These are phyloP conservation scores for Populus hybrid DNA, from an alignment of 441 rosid species.

Conservation along the genomic window DNA sequence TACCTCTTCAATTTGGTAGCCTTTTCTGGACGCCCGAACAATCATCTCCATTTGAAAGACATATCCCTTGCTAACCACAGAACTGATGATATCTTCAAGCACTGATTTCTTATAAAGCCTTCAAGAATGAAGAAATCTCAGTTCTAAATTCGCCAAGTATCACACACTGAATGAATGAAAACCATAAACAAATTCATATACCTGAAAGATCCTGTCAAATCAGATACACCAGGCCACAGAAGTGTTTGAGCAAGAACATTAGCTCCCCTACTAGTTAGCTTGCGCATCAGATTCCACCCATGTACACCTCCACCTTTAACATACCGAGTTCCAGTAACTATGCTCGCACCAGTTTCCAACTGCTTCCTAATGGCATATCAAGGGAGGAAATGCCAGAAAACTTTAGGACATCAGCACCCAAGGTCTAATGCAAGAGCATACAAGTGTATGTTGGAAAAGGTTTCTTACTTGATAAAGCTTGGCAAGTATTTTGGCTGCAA, in stretches of 20 bases:
- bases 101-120: slow-evolving; percentile 84
- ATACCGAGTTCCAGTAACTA: slow-evolving; percentile 93
- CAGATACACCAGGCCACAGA: slow-evolving; percentile 98
- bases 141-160: slow-evolving; percentile 10
- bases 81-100: slow-evolving; percentile 76
- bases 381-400: slow-evolving; percentile 11
- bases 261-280: slow-evolving; percentile 97
- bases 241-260: slow-evolving; percentile 96
- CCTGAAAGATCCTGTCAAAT: slow-evolving; percentile 97
- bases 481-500: slow-evolving; percentile 95
- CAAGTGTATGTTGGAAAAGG: neutral
- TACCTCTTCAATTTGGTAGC: slow-evolving; percentile 93
- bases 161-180: neutral
- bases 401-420: neutral
- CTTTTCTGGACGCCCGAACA: slow-evolving; percentile 91
- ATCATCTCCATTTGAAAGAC: slow-evolving; percentile 99
- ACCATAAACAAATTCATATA: slow-evolving; percentile 23
- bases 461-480: slow-evolving; percentile 79
- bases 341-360: slow-evolving; percentile 81
- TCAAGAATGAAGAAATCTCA: slow-evolving; percentile 22
- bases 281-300: slow-evolving; percentile 98
- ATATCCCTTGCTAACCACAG: slow-evolving; percentile 89
- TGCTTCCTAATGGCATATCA: slow-evolving; percentile 58
- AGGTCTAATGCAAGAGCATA: neutral
- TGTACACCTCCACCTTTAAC: slow-evolving; percentile 91